Base-by-base conservation (phyloP, 2,329 filamentous ascomycete species). In the Pseudopyricularia javanii region DNA sequence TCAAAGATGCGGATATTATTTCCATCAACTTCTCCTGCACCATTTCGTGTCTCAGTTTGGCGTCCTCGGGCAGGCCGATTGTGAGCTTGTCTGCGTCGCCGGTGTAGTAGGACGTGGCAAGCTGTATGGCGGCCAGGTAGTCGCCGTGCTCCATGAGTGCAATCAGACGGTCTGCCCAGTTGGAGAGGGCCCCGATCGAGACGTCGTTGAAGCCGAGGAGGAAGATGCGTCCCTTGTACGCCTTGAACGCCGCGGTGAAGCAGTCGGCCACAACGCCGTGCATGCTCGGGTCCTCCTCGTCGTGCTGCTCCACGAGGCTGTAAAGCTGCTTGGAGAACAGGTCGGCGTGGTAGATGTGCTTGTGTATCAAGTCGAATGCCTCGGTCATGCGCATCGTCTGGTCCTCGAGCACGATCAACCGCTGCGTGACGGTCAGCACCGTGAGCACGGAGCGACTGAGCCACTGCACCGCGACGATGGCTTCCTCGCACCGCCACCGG, bases 141-240 rank as follows among this genome's bases (percentile, higher is more conserved):
- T 97, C 90, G n/a, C 93, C 93, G 54, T 90, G 82, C 65, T 97
- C 91, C 88, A 98, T 96, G 59, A 97, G 75, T 0, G 91, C 91
- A 58, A 96, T 83, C 17, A 98, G 73, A 40, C 93, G 79, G 66
- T 98, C 93, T 2, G 93, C 91, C 93, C 93, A 98, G 60, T 98
- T 98, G 0, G 93, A 97, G 33, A 98, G 70, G 4, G 86, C 87
- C 2, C 93, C 93, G 49, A 97, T 88, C 0, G 89, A 88, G 40
- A 96, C 74, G 63, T 97, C 91, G 62, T 91, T 93, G 70, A 91
- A 91, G n/a, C 93, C 91, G 8, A 98, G 75, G 4, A 97, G 71
- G 63, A 98, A 98, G 34, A 96, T 74, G 30, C 91, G 81, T 5
- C 93, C 91, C 67, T 97, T 98, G 70, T 97, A 98, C 3, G 89